Percentiles rank a stretch among this genome's conserved stretches.
phyloP scores from a whole-genome alignment of 768 basidiomycete genomes.

The Trametes meyenii region DNA sequence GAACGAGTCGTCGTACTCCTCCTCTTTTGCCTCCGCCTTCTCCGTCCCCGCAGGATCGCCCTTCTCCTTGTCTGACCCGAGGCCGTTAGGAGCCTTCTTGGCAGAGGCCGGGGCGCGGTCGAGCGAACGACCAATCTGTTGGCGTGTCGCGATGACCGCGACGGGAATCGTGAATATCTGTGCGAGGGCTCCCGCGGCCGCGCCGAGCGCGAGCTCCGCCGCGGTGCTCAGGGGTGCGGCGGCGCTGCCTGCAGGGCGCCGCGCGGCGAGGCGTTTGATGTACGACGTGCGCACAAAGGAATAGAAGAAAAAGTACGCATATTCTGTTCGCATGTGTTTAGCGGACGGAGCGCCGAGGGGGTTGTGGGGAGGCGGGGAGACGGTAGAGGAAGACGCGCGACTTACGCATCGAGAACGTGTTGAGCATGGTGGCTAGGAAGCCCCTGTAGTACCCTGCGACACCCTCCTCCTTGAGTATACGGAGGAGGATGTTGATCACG shows the following conservation, averaged over 20 bases:
- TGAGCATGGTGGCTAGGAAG: slow-evolving; percentile 95
- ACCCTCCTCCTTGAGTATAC: slow-evolving; percentile 82
- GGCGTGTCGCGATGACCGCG: slow-evolving; percentile 94
- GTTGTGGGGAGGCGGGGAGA: background rate
- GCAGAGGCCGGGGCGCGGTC: slow-evolving; percentile 15
- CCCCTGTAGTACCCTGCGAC: slow-evolving; percentile 84
- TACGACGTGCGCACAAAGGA: slow-evolving; percentile 86
- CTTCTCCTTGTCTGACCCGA: slow-evolving; percentile 15
- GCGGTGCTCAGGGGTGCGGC: slow-evolving; percentile 67
- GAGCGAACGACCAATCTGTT: slow-evolving; percentile 74
- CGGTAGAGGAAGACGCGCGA: slow-evolving; percentile 26
- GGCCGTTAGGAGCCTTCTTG: slow-evolving; percentile 14
- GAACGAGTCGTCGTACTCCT: slow-evolving; percentile 67
- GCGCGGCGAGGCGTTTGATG: slow-evolving; percentile 66
- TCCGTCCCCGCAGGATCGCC: background rate
- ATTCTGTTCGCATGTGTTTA: slow-evolving; percentile 57
- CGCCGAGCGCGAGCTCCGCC: slow-evolving; percentile 86
- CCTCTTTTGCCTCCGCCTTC: slow-evolving; percentile 23
- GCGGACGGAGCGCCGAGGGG: background rate
- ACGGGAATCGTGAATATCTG: slow-evolving; percentile 99
- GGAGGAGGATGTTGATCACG: slow-evolving; percentile 64
- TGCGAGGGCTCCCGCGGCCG: slow-evolving; percentile 89
- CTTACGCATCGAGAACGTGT: slow-evolving; percentile 97
- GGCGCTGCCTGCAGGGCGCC: slow-evolving; percentile 62
- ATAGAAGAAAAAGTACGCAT: slow-evolving; percentile 99